These are phyloP conservation scores for Dendryphion nanum DNA, from an alignment of 2,329 filamentous ascomycete genomes.

Conservation along the genomic window DNA sequence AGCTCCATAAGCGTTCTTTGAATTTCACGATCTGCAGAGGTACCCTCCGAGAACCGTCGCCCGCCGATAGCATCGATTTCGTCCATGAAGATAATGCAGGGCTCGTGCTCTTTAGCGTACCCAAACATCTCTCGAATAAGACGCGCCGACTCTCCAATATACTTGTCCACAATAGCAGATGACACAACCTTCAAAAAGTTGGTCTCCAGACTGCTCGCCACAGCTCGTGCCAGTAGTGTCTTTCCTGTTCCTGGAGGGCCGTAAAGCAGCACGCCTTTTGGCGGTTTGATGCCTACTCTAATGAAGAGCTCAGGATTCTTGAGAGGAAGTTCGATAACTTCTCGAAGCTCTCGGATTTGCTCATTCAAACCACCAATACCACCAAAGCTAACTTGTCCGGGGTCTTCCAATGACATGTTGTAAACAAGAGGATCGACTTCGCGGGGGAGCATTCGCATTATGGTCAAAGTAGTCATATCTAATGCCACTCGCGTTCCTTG, in stretches of 20 bases:
- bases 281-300: constrained; percentile 96
- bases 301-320: constrained; percentile 99
- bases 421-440: constrained; percentile 98
- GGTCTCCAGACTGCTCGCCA: constrained; percentile 93
- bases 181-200: constrained; percentile 99
- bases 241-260: constrained; percentile 97
- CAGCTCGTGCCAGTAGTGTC: constrained; percentile 88
- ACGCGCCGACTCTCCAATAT: constrained; percentile 96
- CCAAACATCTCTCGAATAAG: constrained; percentile 99
- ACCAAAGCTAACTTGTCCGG: constrained; percentile 94
- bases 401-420: constrained; percentile 99
- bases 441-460: constrained; percentile 98
- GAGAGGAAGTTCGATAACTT: constrained; percentile 95
- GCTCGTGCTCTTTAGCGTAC: constrained; percentile 98
- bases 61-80: constrained; percentile 99
- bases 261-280: constrained; percentile 94
- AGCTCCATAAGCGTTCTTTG: constrained; percentile 98
- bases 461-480: constrained; percentile 99
- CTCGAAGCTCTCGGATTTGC: constrained; percentile 93
- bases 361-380: constrained; percentile 98
- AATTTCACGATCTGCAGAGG: constrained; percentile 95
- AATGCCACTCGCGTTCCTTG: constrained; percentile 96
- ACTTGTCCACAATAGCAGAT: constrained; percentile 98
- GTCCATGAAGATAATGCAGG: constrained; percentile 99
- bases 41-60: constrained; percentile 93